Conservation (phyloP, 768 basidiomycete species). For the Suillus subaureus region DNA sequence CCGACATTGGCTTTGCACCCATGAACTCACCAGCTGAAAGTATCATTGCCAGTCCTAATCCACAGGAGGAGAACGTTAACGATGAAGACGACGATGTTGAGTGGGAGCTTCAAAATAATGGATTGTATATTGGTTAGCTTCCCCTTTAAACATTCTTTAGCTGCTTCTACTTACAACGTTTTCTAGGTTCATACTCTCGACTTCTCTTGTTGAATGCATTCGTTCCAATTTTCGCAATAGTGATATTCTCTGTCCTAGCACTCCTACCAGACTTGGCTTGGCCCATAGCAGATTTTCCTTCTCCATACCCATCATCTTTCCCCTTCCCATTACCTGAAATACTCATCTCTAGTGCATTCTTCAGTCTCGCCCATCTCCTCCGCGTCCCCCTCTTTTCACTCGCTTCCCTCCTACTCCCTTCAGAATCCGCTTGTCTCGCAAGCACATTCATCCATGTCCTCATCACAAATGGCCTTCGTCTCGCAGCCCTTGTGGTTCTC, state of each 20-base stretch:
- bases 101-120: slow-evolving; percentile 49
- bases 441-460: slow-evolving; percentile 50
- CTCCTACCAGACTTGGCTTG: slow-evolving; percentile 53
- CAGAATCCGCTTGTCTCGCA: slow-evolving; percentile 35
- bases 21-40: slow-evolving; percentile 36
- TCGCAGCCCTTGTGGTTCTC: slow-evolving; percentile 55
- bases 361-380: slow-evolving; percentile 32
- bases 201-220: slow-evolving; percentile 59
- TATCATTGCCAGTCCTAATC: slow-evolving; percentile 34
- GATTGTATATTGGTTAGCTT: slow-evolving; percentile 49
- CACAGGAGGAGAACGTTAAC: slow-evolving; percentile 39
- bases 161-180: background rate
- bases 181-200: slow-evolving; percentile 62
- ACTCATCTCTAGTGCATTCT: slow-evolving; percentile 60
- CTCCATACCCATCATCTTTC: slow-evolving; percentile 50
- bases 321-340: slow-evolving; percentile 70
- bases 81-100: slow-evolving; percentile 48
- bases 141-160: background rate
- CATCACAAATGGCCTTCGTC: slow-evolving; percentile 55
- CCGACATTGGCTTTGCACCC: slow-evolving; percentile 26
- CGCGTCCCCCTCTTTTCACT: slow-evolving; percentile 36
- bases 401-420: slow-evolving; percentile 34
- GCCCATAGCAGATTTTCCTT: slow-evolving; percentile 36
- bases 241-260: slow-evolving; percentile 53
- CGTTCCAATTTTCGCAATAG: slow-evolving; percentile 55